Evolutionary conservation across 768 basidiomycete genomes (phyloP), one percentile per base, ranked within the genome.

Genomic region (Rossbeevera mucosa): DNA sequence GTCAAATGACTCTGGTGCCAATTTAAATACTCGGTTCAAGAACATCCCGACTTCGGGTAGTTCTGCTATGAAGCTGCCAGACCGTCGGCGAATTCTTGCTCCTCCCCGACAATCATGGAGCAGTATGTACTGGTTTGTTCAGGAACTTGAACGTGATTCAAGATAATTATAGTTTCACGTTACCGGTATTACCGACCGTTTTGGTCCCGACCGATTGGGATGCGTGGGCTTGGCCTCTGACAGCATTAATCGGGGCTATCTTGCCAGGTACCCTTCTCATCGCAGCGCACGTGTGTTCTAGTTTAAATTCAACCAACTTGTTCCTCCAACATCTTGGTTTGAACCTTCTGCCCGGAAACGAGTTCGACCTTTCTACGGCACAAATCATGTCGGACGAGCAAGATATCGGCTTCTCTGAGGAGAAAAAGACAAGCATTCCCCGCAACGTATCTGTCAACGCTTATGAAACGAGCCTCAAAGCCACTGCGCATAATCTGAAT

Each of bases 371-470:
- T 38, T 31, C 47, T 22, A 42, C 29, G 13, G 40, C 13, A 33
- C 49, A 46, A 46, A 46, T 40, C 55, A 67, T 67, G 66, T 63
- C 61, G 21, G 43, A 14, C 26, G 56, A 63, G 36, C 58, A 67
- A 52, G 56, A 59, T 31, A 21, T 21, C 26, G 40, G 18, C 38
- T 26, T 47, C 51, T 24, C 24, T 13, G 51, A 61, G 47, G 52
- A 24, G 38, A 56, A 48, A 25, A 46, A 55, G 47, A 49, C 52
- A 40, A 31, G 11, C 36, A 52, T 21, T 20, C 56, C 49, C 28
- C 58, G 42, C 13, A 57, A 67, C 11, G 47, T 58, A 55, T 53
- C 68, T 24, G 48, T 65, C 43, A 41, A 63, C 42, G 46, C 62
- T 49, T 61, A 66, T 33, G 68, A 59, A 36, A 52, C 50, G 3